Evolutionary conservation across 1,139 yeast genomes (phyloP).

Genomic region (Protomyces gravidus): DNA sequence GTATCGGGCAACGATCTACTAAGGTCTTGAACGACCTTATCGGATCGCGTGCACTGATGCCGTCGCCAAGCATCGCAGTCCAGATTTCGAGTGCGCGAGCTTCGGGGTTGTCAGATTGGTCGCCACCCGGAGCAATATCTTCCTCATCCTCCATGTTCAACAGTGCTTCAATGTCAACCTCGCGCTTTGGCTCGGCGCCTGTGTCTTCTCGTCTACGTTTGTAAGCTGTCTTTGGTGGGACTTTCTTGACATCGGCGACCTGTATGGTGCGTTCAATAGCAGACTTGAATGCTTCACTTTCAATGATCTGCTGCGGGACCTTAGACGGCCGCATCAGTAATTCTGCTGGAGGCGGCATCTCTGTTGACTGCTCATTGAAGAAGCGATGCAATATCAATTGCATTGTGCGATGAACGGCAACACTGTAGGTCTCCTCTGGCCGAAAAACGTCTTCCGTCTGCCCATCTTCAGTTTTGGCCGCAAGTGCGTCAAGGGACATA

Average conservation of each 20-base stretch:
- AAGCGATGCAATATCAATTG: slow-evolving; percentile 40
- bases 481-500: slow-evolving; percentile 41
- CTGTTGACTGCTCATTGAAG: slow-evolving; percentile 35
- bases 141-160: slow-evolving; percentile 10
- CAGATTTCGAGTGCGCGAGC: neutral
- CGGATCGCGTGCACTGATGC: slow-evolving; percentile 24
- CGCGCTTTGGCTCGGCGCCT: neutral
- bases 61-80: neutral
- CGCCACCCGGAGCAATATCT: no score
- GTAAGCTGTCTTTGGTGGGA: slow-evolving; percentile 29
- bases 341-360: slow-evolving; percentile 17
- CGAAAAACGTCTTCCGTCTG: slow-evolving; percentile 30
- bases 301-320: neutral
- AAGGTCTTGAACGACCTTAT: slow-evolving; percentile 18
- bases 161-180: slow-evolving; percentile 33
- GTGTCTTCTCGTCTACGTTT: slow-evolving; percentile 30
- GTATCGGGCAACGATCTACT: slow-evolving; percentile 2
- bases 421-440: slow-evolving; percentile 38
- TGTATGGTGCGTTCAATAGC: neutral
- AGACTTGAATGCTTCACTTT: neutral
- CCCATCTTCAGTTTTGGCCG: slow-evolving; percentile 27
- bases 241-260: slow-evolving; percentile 35
- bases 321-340: neutral
- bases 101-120: neutral
- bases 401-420: slow-evolving; percentile 38